Percentiles rank a stretch among this genome's conserved stretches.
phyloP scores from a whole-genome alignment of 2,329 filamentous ascomycete species.

The Botrytis galanthina region DNA sequence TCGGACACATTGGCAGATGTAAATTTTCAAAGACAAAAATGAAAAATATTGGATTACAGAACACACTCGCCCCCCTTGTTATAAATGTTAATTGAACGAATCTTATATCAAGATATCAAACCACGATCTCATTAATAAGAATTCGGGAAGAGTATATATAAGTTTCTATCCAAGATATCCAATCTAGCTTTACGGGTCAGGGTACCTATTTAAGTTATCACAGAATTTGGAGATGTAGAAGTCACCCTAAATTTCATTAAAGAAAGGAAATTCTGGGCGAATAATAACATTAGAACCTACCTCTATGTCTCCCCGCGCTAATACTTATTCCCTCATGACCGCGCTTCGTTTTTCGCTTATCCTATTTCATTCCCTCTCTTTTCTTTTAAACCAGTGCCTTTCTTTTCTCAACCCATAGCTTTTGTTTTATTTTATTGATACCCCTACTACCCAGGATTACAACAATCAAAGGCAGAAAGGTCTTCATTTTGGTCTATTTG shows the following conservation, averaged over 20 bases:
- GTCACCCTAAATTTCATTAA: background rate
- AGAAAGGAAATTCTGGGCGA: accelerated
- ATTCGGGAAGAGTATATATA: background rate
- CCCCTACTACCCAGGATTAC: background rate
- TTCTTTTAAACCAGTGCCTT: background rate
- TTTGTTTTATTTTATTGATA: background rate
- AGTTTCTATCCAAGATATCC: background rate
- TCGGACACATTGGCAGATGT: background rate
- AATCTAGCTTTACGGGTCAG: too few relatives aligned
- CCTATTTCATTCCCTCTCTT: background rate
- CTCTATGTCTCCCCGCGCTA: background rate
- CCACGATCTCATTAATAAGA: background rate
- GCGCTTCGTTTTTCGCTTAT: background rate
- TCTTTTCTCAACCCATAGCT: background rate
- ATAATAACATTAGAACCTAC: accelerated
- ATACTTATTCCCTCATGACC: accelerated
- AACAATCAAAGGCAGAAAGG: background rate
- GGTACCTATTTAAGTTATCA: too few relatives aligned
- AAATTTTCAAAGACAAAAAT: background rate
- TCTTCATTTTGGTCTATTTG: background rate
- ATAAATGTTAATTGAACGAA: background rate
- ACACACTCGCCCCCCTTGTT: background rate
- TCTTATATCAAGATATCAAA: background rate
- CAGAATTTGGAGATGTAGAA: background rate
- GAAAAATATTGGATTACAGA: background rate